Conservation (phyloP, 83 land plant species). For the Diphasiastrum complanatum region DNA sequence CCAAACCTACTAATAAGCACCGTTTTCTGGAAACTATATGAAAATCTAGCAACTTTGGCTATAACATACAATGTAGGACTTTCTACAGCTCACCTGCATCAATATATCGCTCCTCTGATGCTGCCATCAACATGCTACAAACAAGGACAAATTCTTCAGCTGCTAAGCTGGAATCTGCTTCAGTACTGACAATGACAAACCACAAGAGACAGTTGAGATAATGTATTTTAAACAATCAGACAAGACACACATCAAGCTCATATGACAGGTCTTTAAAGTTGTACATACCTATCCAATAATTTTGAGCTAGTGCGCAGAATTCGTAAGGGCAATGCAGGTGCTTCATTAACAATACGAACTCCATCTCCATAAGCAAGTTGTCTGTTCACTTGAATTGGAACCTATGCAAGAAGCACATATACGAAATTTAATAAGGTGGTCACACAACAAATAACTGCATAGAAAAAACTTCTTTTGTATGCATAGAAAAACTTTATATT, state of each 20-base stretch:
- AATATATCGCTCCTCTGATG: conserved; percentile 37
- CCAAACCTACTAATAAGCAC: too few species aligned
- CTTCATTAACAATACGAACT: conserved; percentile 59
- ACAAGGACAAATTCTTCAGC: conserved; percentile 35
- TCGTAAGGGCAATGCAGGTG: conserved; percentile 38
- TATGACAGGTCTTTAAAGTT: neutral
- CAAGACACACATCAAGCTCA: neutral
- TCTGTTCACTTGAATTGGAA: conserved; percentile 82
- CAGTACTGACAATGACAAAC: conserved; percentile 8
- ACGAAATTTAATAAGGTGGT: too few species aligned
- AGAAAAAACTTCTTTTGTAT: too few species aligned
- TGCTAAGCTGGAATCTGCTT: conserved; percentile 21
- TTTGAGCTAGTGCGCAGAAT: conserved; percentile 33
- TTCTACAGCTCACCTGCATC: conserved; percentile 38
- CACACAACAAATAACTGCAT: too few species aligned
- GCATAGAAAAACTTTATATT: too few species aligned
- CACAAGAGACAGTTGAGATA: neutral
- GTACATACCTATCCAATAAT: conserved; percentile 52
- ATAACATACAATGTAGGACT: too few species aligned
- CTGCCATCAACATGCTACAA: conserved; percentile 39
- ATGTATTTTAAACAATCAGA: neutral
- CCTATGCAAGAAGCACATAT: too few species aligned
- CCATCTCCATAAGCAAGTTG: conserved; percentile 73
- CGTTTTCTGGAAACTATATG: too few species aligned
- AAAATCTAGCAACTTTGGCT: too few species aligned